A percentile compares a stretch with the other conserved stretches of the same genome.
Evolutionary conservation across 202 grass and related monocot genomes (phyloP).

Genomic region (Eragrostis tef): DNA sequence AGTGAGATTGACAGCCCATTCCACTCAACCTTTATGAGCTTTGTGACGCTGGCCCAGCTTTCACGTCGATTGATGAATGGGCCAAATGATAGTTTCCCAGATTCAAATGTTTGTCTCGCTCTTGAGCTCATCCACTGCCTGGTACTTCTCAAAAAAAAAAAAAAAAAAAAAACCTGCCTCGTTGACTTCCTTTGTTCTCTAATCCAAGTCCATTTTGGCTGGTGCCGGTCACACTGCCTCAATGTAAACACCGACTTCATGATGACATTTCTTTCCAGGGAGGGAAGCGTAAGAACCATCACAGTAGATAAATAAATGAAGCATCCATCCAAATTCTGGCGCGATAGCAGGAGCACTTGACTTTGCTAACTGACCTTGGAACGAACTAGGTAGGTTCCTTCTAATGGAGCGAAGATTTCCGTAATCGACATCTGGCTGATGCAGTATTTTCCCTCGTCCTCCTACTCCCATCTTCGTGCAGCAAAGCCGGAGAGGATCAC

Average conservation of each 20-base stretch:
- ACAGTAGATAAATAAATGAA: background rate
- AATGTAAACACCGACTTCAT: conserved; percentile 32
- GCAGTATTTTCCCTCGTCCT: conserved; percentile 26
- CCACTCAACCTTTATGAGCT: background rate
- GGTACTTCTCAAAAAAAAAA: background rate
- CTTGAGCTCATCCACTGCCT: too few relatives aligned
- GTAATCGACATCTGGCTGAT: background rate
- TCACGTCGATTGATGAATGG: background rate
- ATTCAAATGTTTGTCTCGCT: too few relatives aligned
- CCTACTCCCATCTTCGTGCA: conserved; percentile 29
- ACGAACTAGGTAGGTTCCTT: conserved; percentile 20
- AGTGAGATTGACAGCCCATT: background rate
- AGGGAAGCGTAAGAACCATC: background rate
- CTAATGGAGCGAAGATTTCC: conserved; percentile 27
- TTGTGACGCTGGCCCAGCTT: background rate
- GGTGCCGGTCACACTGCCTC: background rate
- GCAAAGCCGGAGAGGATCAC: conserved; percentile 34
- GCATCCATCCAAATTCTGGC: background rate
- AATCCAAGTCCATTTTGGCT: too few relatives aligned
- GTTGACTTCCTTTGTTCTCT: background rate
- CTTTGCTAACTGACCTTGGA: background rate
- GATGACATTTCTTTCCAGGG: background rate
- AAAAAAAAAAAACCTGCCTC: background rate
- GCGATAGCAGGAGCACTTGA: background rate
- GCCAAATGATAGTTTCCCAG: background rate